These are phyloP conservation scores for Tremella yokohamensis DNA, from an alignment of 768 basidiomycete genomes.

Conservation along the genomic window DNA sequence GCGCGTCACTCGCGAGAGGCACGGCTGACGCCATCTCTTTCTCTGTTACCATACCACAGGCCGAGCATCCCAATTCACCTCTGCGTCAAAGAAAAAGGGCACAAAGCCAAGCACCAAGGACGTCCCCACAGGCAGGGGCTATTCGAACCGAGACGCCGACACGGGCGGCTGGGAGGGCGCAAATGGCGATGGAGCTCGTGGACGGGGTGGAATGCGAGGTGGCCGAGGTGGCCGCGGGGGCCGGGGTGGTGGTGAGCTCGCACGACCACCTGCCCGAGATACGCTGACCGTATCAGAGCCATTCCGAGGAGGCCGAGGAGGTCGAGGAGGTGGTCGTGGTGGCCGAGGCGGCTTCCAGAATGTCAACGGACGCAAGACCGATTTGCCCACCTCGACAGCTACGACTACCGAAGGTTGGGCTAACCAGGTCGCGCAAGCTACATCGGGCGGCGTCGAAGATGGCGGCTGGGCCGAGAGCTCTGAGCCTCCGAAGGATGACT, in stretches of 20 bases:
- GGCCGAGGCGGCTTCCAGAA: slow-evolving; percentile 47
- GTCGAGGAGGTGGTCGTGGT: slow-evolving; percentile 49
- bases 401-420: slow-evolving; percentile 46
- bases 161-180: slow-evolving; percentile 39
- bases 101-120: slow-evolving; percentile 32
- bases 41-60: slow-evolving; percentile 26
- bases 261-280: background rate
- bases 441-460: slow-evolving; percentile 24
- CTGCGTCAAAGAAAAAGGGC: slow-evolving; percentile 48
- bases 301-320: slow-evolving; percentile 48
- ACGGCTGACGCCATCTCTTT: background rate
- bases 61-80: slow-evolving; percentile 51
- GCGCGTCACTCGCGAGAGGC: background rate
- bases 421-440: slow-evolving; percentile 38
- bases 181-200: slow-evolving; percentile 45
- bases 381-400: slow-evolving; percentile 38
- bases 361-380: slow-evolving; percentile 22
- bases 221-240: slow-evolving; percentile 46
- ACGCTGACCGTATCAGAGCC: slow-evolving; percentile 14
- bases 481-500: slow-evolving; percentile 16
- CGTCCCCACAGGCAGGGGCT: slow-evolving; percentile 18
- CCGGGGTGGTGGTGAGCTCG: slow-evolving; percentile 38
- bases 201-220: slow-evolving; percentile 47
- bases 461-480: slow-evolving; percentile 13
- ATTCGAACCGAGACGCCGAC: slow-evolving; percentile 46